Evolutionary conservation across 768 basidiomycete species (phyloP).

Genomic region (Leccinum boreale): DNA sequence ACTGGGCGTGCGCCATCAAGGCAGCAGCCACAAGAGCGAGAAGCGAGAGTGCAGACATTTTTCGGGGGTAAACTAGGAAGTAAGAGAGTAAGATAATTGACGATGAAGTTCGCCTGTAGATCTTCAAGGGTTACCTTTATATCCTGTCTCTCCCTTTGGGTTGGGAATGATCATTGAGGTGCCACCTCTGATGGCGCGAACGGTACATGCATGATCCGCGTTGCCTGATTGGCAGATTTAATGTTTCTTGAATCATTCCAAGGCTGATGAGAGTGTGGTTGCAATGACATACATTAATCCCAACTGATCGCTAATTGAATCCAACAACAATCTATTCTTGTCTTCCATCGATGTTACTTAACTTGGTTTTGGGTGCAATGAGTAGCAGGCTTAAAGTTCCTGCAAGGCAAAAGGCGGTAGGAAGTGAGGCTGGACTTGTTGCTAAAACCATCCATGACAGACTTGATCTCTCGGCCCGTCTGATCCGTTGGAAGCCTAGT

Average conservation of each 20-base stretch:
- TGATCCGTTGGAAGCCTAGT: neutral
- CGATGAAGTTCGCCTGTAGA: neutral
- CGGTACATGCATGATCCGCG: neutral
- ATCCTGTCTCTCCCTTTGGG: neutral
- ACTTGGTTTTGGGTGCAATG: neutral
- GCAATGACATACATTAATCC: neutral
- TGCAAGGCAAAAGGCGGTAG: neutral
- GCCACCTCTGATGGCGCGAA: neutral
- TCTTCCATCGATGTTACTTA: neutral
- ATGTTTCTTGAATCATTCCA: neutral
- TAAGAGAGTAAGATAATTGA: neutral
- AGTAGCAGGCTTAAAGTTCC: neutral
- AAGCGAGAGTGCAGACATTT: slow-evolving; percentile 8
- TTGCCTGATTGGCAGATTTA: neutral
- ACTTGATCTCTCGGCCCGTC: neutral
- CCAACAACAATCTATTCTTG: neutral
- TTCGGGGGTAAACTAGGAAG: neutral
- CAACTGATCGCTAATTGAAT: neutral
- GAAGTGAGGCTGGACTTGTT: neutral
- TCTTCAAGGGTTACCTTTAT: neutral
- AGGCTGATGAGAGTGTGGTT: neutral
- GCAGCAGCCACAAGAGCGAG: slow-evolving; percentile 4
- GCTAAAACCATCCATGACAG: neutral
- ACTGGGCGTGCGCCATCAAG: slow-evolving; percentile 13
- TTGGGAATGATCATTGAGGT: neutral